Conservation (phyloP, 306 rosid species). For the Mucuna pruriens region DNA sequence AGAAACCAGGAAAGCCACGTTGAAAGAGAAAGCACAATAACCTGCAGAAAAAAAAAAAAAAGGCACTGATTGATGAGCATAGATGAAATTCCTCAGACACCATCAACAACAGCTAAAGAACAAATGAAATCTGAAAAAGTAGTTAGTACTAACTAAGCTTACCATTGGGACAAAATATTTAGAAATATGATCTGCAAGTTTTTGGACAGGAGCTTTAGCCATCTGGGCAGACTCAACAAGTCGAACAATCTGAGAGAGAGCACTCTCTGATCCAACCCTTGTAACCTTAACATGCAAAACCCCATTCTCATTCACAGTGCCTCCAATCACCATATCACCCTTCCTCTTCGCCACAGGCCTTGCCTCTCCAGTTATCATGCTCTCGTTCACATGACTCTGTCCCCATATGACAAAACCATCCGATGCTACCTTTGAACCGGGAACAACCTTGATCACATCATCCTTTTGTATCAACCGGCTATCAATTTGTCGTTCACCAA, state of each 20-base stretch:
- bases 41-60: slow-evolving; percentile 49
- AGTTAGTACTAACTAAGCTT: slow-evolving; percentile 1
- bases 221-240: slow-evolving; percentile 91
- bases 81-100: not conserved
- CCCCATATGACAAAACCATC: slow-evolving; percentile 83
- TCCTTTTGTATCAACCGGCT: slow-evolving; percentile 70
- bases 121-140: not conserved
- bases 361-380: slow-evolving; percentile 92
- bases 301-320: slow-evolving; percentile 83
- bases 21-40: slow-evolving; percentile 63
- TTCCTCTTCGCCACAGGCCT: slow-evolving; percentile 58
- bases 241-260: slow-evolving; percentile 81
- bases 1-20: slow-evolving; percentile 84
- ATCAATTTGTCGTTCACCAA: slow-evolving; percentile 62
- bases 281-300: slow-evolving; percentile 80
- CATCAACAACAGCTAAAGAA: not conserved
- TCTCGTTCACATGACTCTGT: slow-evolving; percentile 78
- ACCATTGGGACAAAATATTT: slow-evolving; percentile 87
- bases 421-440: slow-evolving; percentile 77
- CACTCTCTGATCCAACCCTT: slow-evolving; percentile 85
- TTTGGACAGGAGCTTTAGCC: slow-evolving; percentile 96
- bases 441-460: slow-evolving; percentile 69
- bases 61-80: not conserved
- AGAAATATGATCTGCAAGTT: slow-evolving; percentile 78
- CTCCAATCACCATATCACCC: slow-evolving; percentile 82